Conservation (phyloP, 495 filamentous ascomycete genomes). For the Penicillium crystallinum region DNA sequence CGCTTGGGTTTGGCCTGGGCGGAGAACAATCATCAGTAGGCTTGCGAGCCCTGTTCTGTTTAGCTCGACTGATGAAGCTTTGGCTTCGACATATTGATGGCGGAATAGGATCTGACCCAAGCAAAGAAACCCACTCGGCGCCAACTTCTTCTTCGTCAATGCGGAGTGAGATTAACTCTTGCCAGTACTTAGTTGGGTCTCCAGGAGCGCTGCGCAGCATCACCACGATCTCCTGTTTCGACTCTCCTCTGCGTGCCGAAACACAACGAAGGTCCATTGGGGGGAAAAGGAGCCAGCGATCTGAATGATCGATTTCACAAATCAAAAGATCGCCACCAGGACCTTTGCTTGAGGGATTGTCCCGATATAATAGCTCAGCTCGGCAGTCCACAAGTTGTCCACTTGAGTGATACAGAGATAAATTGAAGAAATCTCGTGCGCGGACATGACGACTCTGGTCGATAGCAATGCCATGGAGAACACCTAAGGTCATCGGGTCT, state of each 20-base stretch:
- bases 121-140: constrained; percentile 82
- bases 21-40: constrained; percentile 30
- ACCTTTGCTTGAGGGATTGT: constrained; percentile 56
- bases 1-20: constrained; percentile 45
- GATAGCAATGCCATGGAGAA: constrained; percentile 63
- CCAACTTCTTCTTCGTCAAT: constrained; percentile 68
- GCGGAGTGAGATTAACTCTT: constrained; percentile 69
- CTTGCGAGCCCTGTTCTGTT: constrained; percentile 32
- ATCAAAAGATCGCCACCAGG: constrained; percentile 77
- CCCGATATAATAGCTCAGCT: constrained; percentile 81
- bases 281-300: constrained; percentile 86
- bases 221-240: constrained; percentile 63
- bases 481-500: constrained; percentile 69
- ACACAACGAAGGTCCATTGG: constrained; percentile 63
- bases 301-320: constrained; percentile 71
- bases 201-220: constrained; percentile 63
- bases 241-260: constrained; percentile 75
- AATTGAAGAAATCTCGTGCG: constrained; percentile 82
- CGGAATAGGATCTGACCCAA: constrained; percentile 72
- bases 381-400: constrained; percentile 84
- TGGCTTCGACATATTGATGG: constrained; percentile 51
- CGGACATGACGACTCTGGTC: constrained; percentile 70
- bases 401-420: constrained; percentile 82
- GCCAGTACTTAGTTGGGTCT: constrained; percentile 55
- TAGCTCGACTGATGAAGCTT: constrained; percentile 47